Evolutionary conservation across 768 basidiomycete species (phyloP).

Genomic region (Tylopilus felleus): DNA sequence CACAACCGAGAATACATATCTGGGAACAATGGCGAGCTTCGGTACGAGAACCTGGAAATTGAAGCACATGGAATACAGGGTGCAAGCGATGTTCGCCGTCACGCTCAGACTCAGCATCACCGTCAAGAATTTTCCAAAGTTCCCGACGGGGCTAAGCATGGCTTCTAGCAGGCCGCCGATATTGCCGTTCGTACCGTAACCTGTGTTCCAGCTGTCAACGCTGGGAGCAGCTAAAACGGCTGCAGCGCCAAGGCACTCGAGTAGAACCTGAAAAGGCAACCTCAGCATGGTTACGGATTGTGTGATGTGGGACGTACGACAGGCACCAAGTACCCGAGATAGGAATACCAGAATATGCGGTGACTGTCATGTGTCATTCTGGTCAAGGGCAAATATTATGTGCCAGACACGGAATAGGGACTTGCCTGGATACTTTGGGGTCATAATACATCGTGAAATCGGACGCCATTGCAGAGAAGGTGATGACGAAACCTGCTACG

Average conservation of each 20-base stretch:
- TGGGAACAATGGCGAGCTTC: constrained; percentile 52
- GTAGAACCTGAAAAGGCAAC: constrained; percentile 27
- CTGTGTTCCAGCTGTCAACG: constrained; percentile 54
- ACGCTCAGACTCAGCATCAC: constrained; percentile 75
- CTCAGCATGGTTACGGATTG: constrained; percentile 1
- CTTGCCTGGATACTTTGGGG: constrained; percentile 55
- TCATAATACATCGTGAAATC: constrained; percentile 76
- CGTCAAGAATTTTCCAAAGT: constrained; percentile 68
- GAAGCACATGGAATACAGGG: constrained; percentile 78
- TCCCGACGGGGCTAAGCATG: constrained; percentile 56
- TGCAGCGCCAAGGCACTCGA: constrained; percentile 64
- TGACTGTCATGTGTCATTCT: constrained; percentile 35
- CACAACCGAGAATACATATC: constrained; percentile 66
- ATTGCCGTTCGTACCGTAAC: constrained; percentile 50
- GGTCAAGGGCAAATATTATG: not conserved
- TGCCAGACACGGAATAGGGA: not conserved
- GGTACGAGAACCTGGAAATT: constrained; percentile 71
- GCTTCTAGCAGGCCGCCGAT: constrained; percentile 65
- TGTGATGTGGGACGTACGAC: constrained; percentile 42
- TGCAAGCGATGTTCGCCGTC: constrained; percentile 76
- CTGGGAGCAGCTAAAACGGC: constrained; percentile 54
- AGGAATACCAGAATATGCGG: constrained; percentile 62
- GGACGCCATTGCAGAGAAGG: constrained; percentile 57
- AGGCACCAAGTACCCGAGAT: constrained; percentile 60
- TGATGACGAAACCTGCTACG: constrained; percentile 70